Percentiles rank a stretch among this genome's conserved stretches.
Evolutionary conservation across 2,329 filamentous ascomycete species (phyloP).

Genomic region (Talaromyces atroroseus): DNA sequence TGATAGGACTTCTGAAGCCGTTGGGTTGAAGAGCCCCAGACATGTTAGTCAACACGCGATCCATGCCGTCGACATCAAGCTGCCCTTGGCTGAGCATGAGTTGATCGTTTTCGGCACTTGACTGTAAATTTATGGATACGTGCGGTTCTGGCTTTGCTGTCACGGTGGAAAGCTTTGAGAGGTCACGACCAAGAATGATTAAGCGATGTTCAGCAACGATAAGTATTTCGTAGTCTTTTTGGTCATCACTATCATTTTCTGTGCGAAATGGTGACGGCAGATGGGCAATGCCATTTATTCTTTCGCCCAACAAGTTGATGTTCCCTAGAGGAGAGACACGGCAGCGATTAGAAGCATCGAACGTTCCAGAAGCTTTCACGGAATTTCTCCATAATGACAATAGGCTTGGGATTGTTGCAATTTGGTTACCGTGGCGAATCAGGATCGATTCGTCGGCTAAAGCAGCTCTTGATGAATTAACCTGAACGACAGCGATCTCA

Average conservation of each 20-base stretch:
- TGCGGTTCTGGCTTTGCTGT: not conserved
- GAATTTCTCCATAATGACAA: slow-evolving; percentile 41
- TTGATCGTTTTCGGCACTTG: slow-evolving; percentile 32
- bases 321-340: slow-evolving; percentile 35
- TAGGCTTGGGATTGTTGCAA: slow-evolving; percentile 39
- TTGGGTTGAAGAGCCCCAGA: slow-evolving; percentile 25
- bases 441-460: slow-evolving; percentile 41
- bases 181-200: slow-evolving; percentile 27
- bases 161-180: not conserved
- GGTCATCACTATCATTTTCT: slow-evolving; percentile 18
- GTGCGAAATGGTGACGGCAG: slow-evolving; percentile 26
- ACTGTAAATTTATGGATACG: slow-evolving; percentile 15
- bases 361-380: slow-evolving; percentile 32
- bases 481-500: slow-evolving; percentile 37
- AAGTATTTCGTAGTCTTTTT: slow-evolving; percentile 33
- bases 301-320: slow-evolving; percentile 37
- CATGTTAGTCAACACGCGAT: slow-evolving; percentile 42
- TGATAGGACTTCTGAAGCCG: slow-evolving; percentile 32
- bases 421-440: slow-evolving; percentile 38
- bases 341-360: slow-evolving; percentile 35
- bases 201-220: slow-evolving; percentile 38
- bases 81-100: slow-evolving; percentile 38
- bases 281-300: slow-evolving; percentile 33
- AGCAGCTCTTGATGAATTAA: slow-evolving; percentile 29
- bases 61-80: slow-evolving; percentile 45